Conservation (phyloP, 441 rosid genomes). For the Caryocar brasiliense region DNA sequence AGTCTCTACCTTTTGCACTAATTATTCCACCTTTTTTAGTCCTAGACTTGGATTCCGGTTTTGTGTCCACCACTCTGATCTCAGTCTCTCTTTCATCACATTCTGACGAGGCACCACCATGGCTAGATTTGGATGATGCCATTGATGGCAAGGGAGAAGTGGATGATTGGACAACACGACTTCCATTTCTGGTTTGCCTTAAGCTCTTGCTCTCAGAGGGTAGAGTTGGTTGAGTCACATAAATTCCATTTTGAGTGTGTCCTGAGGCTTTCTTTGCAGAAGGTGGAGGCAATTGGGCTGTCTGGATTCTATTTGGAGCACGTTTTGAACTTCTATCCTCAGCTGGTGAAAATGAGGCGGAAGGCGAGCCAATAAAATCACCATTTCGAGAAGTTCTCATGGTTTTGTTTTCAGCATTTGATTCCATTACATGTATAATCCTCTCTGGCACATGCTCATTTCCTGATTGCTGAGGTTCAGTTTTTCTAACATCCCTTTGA, state of each 20-base stretch:
- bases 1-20: constrained; percentile 14
- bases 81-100: constrained; percentile 6
- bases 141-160: background rate
- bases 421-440: constrained; percentile 20
- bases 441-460: constrained; percentile 19
- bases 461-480: background rate
- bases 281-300: constrained; percentile 9
- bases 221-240: constrained; percentile 1
- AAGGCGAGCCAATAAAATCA: background rate
- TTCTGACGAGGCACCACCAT: background rate
- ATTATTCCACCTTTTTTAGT: constrained; percentile 18
- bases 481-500: constrained; percentile 4
- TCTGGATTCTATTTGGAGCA: constrained; percentile 7
- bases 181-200: constrained; percentile 2
- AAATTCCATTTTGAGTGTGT: constrained; percentile 5
- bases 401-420: constrained; percentile 4
- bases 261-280: constrained; percentile 13
- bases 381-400: background rate
- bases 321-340: background rate
- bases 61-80: constrained; percentile 5
- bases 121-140: constrained; percentile 1
- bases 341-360: background rate
- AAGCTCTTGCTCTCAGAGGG: constrained; percentile 5
- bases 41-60: constrained; percentile 15
- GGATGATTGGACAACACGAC: background rate